These are phyloP conservation scores for Gamarada debralockiae DNA, from an alignment of 495 filamentous ascomycete species.

Conservation along the genomic window DNA sequence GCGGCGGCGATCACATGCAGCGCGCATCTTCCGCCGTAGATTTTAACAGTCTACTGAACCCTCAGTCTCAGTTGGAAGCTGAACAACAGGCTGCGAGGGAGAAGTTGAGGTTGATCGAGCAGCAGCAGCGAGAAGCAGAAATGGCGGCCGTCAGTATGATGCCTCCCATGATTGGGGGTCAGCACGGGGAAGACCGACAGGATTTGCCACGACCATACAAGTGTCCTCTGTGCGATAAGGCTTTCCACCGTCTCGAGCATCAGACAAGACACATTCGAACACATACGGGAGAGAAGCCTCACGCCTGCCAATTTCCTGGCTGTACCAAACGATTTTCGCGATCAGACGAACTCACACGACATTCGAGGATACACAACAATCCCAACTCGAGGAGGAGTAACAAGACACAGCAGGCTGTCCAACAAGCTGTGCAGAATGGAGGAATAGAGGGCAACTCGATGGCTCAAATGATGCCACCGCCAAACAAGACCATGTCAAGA, in stretches of 20 bases:
- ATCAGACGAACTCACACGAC: constrained; percentile 93
- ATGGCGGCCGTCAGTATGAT: constrained; percentile 25
- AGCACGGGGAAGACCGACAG: constrained; percentile 22
- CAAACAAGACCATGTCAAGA: constrained; percentile 68
- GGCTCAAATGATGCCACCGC: constrained; percentile 73
- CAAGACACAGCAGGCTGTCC: constrained; percentile 66
- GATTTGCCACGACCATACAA: constrained; percentile 97
- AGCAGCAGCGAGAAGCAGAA: constrained; percentile 20
- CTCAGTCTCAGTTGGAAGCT: constrained; percentile 29
- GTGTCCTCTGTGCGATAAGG: constrained; percentile 97
- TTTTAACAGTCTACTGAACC: constrained; percentile 62
- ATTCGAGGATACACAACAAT: constrained; percentile 98
- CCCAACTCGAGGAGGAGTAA: constrained; percentile 93
- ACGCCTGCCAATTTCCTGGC: constrained; percentile 88
- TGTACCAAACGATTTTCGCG: constrained; percentile 98
- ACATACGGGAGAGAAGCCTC: constrained; percentile 97
- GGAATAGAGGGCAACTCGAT: constrained; percentile 46
- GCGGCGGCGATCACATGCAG: constrained; percentile 51
- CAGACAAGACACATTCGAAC: constrained; percentile 97
- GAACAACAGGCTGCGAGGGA: constrained; percentile 24
- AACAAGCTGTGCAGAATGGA: constrained; percentile 31
- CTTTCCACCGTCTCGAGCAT: constrained; percentile 97
- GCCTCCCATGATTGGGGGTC: constrained; percentile 17
- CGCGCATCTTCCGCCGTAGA: constrained; percentile 52
- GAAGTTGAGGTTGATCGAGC: constrained; percentile 19